Evolutionary conservation across 257 asterid genomes (phyloP).

Genomic region (Cinchona pubescens): DNA sequence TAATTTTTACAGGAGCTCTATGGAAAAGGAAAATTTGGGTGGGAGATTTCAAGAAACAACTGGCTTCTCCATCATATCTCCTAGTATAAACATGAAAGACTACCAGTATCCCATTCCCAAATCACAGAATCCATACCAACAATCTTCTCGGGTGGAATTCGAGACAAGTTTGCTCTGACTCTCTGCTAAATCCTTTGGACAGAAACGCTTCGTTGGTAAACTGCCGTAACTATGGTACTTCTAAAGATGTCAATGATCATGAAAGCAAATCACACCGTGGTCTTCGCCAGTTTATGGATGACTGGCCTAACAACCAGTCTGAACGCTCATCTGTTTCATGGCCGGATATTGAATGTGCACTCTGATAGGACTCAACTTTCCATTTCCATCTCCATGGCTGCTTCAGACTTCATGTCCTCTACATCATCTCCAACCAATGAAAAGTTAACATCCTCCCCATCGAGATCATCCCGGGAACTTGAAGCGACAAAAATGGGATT

Average conservation of each 20-base stretch:
- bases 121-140: conserved; percentile 28
- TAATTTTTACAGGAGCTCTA: conserved; percentile 42
- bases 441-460: conserved; percentile 37
- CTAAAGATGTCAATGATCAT: conserved; percentile 23
- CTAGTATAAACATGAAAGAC: conserved; percentile 29
- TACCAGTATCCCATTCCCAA: conserved; percentile 24
- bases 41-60: conserved; percentile 32
- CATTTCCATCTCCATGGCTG: conserved; percentile 54
- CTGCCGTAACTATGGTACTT: conserved; percentile 25
- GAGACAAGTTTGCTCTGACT: conserved; percentile 76
- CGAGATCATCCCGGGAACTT: conserved; percentile 35
- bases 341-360: conserved; percentile 39
- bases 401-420: conserved; percentile 58
- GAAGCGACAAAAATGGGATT: conserved; percentile 59
- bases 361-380: conserved; percentile 66
- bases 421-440: conserved; percentile 49
- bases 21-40: conserved; percentile 31
- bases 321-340: conserved; percentile 33
- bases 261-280: conserved; percentile 33
- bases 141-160: conserved; percentile 41
- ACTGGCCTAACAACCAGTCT: conserved; percentile 48
- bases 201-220: conserved; percentile 43
- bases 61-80: conserved; percentile 27
- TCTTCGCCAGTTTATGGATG: conserved; percentile 70
- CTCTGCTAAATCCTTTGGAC: conserved; percentile 71